Evolutionary conservation across 2,329 filamentous ascomycete genomes (phyloP).

Genomic region (Pseudogymnoascus sp.): DNA sequence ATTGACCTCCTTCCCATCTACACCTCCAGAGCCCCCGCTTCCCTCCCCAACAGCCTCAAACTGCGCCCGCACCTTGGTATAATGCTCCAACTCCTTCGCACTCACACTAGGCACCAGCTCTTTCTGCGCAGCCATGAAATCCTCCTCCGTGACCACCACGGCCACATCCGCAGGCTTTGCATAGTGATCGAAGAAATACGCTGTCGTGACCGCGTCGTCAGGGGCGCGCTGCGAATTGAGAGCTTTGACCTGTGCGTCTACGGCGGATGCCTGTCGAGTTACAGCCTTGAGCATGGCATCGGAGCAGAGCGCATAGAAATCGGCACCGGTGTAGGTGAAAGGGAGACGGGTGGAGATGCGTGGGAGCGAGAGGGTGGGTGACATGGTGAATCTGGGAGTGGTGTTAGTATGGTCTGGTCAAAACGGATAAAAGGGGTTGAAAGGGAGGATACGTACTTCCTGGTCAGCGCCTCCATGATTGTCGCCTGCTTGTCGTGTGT

Average conservation of each 20-base stretch:
- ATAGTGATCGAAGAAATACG: conserved; percentile 92
- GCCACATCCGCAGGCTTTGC: conserved; percentile 74
- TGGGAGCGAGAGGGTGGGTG: conserved; percentile 68
- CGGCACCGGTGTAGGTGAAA: conserved; percentile 94
- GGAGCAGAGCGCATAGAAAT: conserved; percentile 93
- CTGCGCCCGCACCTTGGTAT: conserved; percentile 70
- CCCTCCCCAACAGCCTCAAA: conserved; percentile 61
- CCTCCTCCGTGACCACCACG: conserved; percentile 81
- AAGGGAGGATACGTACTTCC: conserved; percentile 61
- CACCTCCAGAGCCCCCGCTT: conserved; percentile 28
- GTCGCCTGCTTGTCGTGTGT: conserved; percentile 94
- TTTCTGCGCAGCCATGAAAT: conserved; percentile 72
- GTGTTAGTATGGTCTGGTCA: conserved; percentile 12
- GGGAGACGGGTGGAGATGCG: conserved; percentile 71
- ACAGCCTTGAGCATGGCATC: conserved; percentile 99
- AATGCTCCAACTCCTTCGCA: conserved; percentile 84
- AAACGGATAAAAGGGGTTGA: neutral
- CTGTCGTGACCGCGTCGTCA: conserved; percentile 56
- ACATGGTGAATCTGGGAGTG: conserved; percentile 74
- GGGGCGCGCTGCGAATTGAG: conserved; percentile 48
- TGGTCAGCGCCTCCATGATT: conserved; percentile 86
- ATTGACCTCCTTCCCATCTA: conserved; percentile 20
- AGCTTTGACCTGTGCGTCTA: conserved; percentile 73
- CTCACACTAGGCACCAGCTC: conserved; percentile 94
- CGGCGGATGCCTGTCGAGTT: conserved; percentile 74